These are phyloP conservation scores for Yamadazyma buinensis DNA, from an alignment of 1,139 yeast genomes.

Conservation along the genomic window DNA sequence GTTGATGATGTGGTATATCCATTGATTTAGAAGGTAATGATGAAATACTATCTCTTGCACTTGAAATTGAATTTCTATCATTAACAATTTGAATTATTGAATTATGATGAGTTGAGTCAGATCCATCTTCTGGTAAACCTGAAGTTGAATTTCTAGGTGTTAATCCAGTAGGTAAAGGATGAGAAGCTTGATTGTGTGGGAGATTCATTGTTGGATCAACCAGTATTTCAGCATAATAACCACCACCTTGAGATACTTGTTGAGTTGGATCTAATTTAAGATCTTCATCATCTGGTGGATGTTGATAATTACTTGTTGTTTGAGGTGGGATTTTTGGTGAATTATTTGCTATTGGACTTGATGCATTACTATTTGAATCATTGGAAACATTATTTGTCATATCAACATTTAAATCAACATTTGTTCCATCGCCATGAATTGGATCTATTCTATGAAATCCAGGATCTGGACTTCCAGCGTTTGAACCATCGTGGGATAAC, in stretches of 20 bases:
- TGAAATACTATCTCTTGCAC: constrained; percentile 39
- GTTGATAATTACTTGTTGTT: constrained; percentile 24
- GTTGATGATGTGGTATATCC: constrained; percentile 50
- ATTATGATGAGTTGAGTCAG: constrained; percentile 27
- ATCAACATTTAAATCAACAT: background rate
- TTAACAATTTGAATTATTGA: constrained; percentile 43
- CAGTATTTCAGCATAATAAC: constrained; percentile 44
- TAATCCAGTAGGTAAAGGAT: constrained; percentile 22
- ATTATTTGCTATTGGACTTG: constrained; percentile 21
- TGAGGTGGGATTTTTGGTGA: constrained; percentile 20
- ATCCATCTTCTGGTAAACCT: constrained; percentile 7
- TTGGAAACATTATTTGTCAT: background rate
- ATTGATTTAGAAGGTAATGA: constrained; percentile 46
- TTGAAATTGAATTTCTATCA: constrained; percentile 31
- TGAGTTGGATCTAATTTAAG: constrained; percentile 34
- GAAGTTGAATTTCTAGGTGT: constrained; percentile 38
- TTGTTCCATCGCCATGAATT: background rate
- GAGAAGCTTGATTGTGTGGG: constrained; percentile 44
- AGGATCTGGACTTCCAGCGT: constrained; percentile 29
- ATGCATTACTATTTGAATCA: constrained; percentile 16
- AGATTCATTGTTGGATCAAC: constrained; percentile 48
- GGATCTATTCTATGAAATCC: no score
- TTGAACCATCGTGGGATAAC: constrained; percentile 35
- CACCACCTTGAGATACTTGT: constrained; percentile 37
- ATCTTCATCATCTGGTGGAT: constrained; percentile 25